These are phyloP conservation scores for Rhinocladiella similis DNA, from an alignment of 2,329 filamentous ascomycete species.

Conservation along the genomic window DNA sequence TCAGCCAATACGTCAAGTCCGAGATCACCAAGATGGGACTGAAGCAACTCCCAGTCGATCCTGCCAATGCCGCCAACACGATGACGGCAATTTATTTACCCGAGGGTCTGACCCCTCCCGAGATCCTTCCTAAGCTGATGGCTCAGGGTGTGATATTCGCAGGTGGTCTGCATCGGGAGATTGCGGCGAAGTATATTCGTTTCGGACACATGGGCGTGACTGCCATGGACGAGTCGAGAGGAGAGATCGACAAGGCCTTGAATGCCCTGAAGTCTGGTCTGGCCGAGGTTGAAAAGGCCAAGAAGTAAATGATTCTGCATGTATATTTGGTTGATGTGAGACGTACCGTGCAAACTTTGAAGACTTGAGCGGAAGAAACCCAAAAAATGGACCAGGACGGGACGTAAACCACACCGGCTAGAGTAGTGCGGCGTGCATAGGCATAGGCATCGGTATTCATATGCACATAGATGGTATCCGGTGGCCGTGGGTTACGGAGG, in stretches of 20 bases:
- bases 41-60: conserved; percentile 79
- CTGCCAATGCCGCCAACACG: conserved; percentile 89
- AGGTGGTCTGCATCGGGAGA: conserved; percentile 93
- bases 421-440: too few species aligned
- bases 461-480: too few species aligned
- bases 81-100: conserved; percentile 98
- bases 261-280: conserved; percentile 73
- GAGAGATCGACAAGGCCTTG: conserved; percentile 82
- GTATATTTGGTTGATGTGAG: background rate
- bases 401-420: too few species aligned
- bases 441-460: too few species aligned
- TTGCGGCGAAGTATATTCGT: conserved; percentile 87
- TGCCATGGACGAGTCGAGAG: conserved; percentile 74
- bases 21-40: conserved; percentile 77
- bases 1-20: conserved; percentile 84
- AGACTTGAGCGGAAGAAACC: too few species aligned
- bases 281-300: conserved; percentile 68
- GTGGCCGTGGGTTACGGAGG: too few species aligned
- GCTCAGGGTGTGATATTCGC: conserved; percentile 92
- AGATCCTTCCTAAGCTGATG: conserved; percentile 79
- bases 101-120: conserved; percentile 74
- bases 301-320: conserved; percentile 32
- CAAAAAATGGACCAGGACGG: too few species aligned
- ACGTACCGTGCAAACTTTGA: background rate
- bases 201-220: conserved; percentile 98